Evolutionary conservation across 495 filamentous ascomycete species (phyloP).

Genomic region (Chaetomium cochliodes): DNA sequence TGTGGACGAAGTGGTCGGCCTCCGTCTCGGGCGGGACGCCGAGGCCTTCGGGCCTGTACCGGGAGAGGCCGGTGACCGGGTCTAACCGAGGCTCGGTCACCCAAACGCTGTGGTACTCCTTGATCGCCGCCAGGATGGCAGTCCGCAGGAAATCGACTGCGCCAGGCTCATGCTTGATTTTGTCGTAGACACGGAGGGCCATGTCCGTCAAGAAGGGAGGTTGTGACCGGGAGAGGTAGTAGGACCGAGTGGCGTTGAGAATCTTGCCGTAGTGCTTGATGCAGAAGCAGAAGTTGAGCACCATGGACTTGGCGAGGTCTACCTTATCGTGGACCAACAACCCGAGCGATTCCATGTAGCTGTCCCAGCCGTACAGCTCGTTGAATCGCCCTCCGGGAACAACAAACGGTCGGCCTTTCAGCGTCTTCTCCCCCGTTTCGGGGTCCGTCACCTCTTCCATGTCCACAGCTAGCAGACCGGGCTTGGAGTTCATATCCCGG

Average conservation of each 20-base stretch:
- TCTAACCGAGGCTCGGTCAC: slow-evolving; percentile 76
- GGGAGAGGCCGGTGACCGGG: slow-evolving; percentile 74
- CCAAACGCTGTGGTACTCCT: slow-evolving; percentile 95
- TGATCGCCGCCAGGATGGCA: slow-evolving; percentile 86
- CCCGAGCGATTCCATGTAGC: slow-evolving; percentile 92
- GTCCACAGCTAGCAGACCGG: slow-evolving; percentile 82
- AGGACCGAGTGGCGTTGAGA: slow-evolving; percentile 91
- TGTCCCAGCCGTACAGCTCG: slow-evolving; percentile 96
- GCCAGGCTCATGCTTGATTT: slow-evolving; percentile 75
- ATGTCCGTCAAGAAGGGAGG: slow-evolving; percentile 98
- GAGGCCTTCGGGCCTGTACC: slow-evolving; percentile 84
- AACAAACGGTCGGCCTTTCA: slow-evolving; percentile 86
- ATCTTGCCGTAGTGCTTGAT: slow-evolving; percentile 98
- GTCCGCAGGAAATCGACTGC: slow-evolving; percentile 73
- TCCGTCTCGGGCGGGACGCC: slow-evolving; percentile 96
- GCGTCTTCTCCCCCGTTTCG: slow-evolving; percentile 60
- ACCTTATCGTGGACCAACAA: slow-evolving; percentile 77
- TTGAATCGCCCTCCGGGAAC: slow-evolving; percentile 97
- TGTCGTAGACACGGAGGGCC: slow-evolving; percentile 84
- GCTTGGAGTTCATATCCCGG: slow-evolving; percentile 71
- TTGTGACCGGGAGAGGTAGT: slow-evolving; percentile 91
- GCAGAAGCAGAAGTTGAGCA: slow-evolving; percentile 93
- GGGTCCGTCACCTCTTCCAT: slow-evolving; percentile 74
- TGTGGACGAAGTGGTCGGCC: slow-evolving; percentile 79
- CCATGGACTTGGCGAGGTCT: slow-evolving; percentile 87